phyloP scores from a whole-genome alignment of 2,329 filamentous ascomycete species.

The Talaromyces islandicus region DNA sequence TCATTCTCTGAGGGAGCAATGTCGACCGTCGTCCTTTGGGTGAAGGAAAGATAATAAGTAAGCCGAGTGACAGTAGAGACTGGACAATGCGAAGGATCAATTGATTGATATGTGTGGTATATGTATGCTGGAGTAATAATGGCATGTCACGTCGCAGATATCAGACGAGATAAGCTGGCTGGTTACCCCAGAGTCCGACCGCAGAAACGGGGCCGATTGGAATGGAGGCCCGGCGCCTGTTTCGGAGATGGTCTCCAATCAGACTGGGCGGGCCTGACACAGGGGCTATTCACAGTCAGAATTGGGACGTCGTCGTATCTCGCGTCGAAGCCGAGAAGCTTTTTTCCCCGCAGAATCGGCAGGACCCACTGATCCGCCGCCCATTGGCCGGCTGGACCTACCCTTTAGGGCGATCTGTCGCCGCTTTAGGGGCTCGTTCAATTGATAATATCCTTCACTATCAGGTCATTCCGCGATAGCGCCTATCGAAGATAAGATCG shows the following conservation, averaged over 20 bases:
- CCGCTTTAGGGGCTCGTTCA: conserved; percentile 9
- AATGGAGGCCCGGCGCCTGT: neutral
- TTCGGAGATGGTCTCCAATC: conserved; percentile 10
- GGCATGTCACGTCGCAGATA: neutral
- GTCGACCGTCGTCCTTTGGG: neutral
- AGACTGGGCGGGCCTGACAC: conserved; percentile 2
- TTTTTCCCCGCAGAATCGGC: conserved; percentile 7
- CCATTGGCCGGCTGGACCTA: conserved; percentile 4
- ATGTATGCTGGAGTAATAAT: neutral
- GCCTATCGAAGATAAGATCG: neutral
- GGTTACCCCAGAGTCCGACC: neutral
- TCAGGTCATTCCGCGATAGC: neutral
- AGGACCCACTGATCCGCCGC: neutral
- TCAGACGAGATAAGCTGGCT: neutral
- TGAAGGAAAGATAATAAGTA: neutral
- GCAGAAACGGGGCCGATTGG: neutral
- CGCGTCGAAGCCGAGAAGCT: neutral
- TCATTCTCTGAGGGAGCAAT: conserved; percentile 4
- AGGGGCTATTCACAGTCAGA: neutral
- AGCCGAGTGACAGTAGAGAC: neutral
- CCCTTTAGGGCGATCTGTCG: neutral
- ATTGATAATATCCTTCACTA: neutral
- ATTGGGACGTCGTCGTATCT: neutral
- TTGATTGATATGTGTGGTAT: neutral
- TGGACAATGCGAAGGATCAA: neutral